Evolutionary conservation across 75 land plant species (phyloP), one percentile per base, ranked within the genome.

Genomic region (Pinus albicaulis): DNA sequence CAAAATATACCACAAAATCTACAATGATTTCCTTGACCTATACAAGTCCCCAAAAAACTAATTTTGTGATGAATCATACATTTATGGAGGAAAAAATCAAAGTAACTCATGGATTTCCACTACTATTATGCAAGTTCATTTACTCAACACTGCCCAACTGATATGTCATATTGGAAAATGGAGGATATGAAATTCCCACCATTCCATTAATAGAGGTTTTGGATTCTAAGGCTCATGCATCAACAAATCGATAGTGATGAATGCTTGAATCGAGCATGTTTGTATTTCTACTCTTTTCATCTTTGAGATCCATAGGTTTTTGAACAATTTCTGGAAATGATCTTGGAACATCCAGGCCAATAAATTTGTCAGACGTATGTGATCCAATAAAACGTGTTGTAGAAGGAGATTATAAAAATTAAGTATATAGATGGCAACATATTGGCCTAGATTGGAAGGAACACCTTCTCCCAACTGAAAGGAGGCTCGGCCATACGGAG

Each of bases 1-100:
- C 75, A 82, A 85, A 76, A 98, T 81, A 78, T 90, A 98, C 99
- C 99, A 98, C 99, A n/a, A n/a, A n/a, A n/a, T n/a, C n/a, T n/a
- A n/a, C n/a, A n/a, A n/a, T n/a, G n/a, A n/a, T n/a, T n/a, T n/a
- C n/a, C n/a, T n/a, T n/a, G n/a, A n/a, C n/a, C n/a, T n/a, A n/a
- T n/a, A n/a, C n/a, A n/a, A n/a, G n/a, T n/a, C n/a, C n/a, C n/a
- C n/a, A n/a, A n/a, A n/a, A n/a, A n/a, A n/a, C n/a, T n/a, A n/a
- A n/a, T n/a, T n/a, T n/a, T 72, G 74, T 72, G 57, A 22, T 7
- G 25, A 28, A 72, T 53, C 57, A 72, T 57, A 55, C 15, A 17
- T 23, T 24, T 72, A 57, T 4, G 34, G 24, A 26, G 74, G 74
- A 11, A 59, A 19, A 20, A 72, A 52, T 16, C 74, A 57, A 53